Evolutionary conservation across 106 monocot species (phyloP), one percentile per base, ranked within the genome.

Genomic region (Acorus gramineus): DNA sequence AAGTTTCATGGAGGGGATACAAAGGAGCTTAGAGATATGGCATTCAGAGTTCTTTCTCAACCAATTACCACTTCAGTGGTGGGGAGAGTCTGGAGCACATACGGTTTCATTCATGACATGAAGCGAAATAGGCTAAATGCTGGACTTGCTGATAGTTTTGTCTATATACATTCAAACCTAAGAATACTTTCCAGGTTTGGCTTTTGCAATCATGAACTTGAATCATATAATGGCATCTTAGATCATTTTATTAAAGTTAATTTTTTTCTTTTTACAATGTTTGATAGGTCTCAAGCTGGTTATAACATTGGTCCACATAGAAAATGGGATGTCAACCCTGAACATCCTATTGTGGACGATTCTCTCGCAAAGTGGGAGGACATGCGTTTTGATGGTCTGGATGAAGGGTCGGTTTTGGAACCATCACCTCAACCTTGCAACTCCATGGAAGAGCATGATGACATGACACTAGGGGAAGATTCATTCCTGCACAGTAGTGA

Each of bases 1-100:
- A 81, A 81, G 61, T 81, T 81, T 55, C 81, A 81, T 52, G 81
- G 81, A 46, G 81, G 81, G 8, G 81, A 81, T 50, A 81, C 81
- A 69, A 81, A 77, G 52, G 81, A 81, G 64, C 47, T 81, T 68
- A 81, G 81, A 76, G 77, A 81, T 65, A 65, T 77, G 68, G 81
- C 81, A 50, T 81, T 81, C 11, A 64, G 55, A 73, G 76, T 81
- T 11, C 77, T 81, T 47, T 72, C 81, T 14, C 81, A 81, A 42
- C 61, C 81, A 60, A 70, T 81, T 48, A 66, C 76, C 69, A 56
- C 65, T 46, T 69, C 55, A 10, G 76, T 77, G 42, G 42, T 81
- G 28, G 69, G 73, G 64, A 81, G 60, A 48, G 73, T 77, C 64
- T 77, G 77, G 76, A 73, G 69, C 52, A 69, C 68, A 4, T 81